Base-by-base conservation (phyloP, 2,329 filamentous ascomycete species). In the Teratosphaeria zuluensis region DNA sequence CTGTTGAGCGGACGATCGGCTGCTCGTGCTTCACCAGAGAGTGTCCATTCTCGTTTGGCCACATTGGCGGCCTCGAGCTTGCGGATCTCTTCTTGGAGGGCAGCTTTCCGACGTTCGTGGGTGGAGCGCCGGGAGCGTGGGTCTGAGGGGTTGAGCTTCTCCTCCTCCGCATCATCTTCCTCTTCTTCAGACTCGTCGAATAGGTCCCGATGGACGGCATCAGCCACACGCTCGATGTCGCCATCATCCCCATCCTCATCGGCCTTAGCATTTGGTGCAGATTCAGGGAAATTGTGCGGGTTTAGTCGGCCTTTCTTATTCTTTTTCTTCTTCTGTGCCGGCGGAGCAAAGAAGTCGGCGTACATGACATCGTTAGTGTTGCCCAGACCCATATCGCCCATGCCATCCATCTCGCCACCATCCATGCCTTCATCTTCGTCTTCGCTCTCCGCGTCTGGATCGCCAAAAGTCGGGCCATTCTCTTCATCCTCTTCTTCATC, bases 351-450 rank as follows among this genome's bases (percentile, higher is more conserved):
- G 76, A 96, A 97, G 72, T 97, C 91, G 61, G 87, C 86, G 74
- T 96, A 97, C 75, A 87, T 90, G 68, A 96, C 80, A 62, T 92
- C 87, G 70, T 96, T 95, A 55, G 92, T 91, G 67, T 95, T 95
- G 62, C 80, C 78, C 63, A 80, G 77, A 62, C 80, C 78, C 63
- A 80, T 77, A 54, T 81, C 82, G 55, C 81, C 81, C 46, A 80
- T 66, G 35, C 68, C 75, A 56, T 77, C 76, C 62, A 79, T 70
- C 14, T 78, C 83, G 52, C 83, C 82, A 14, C 81, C 80, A 16
- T 84, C 83, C 30, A 81, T 73, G 12, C 75, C 76, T 35, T 81
- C 80, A 11, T 81, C 80, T 19, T 79, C 77, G 48, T 80, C 78
- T 35, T 89, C 85, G 58, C 82, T 83, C 2, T 74, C 84, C 32